A percentile compares a stretch with the other conserved stretches of the same genome.
These are phyloP conservation scores for Syncephalastrum contaminatum DNA, from an alignment of 371 early-diverging fungal genomes.

Conservation along the genomic window DNA sequence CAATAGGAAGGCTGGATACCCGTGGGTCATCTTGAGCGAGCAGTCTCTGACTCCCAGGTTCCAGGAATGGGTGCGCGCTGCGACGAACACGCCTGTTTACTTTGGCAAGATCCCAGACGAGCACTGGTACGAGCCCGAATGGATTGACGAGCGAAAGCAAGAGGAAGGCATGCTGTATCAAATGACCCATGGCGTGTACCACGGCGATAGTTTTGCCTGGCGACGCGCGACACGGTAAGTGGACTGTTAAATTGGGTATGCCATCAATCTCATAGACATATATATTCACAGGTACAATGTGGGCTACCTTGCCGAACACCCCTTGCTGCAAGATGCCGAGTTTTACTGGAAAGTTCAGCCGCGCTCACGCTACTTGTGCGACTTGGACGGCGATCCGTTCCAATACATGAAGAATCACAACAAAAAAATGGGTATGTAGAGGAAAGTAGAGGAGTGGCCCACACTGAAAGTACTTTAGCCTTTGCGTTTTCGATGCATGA, in stretches of 20 bases:
- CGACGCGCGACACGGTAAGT: slow-evolving; percentile 29
- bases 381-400: slow-evolving; percentile 37
- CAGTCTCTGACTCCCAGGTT: slow-evolving; percentile 24
- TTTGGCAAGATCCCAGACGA: slow-evolving; percentile 32
- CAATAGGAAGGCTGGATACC: slow-evolving; percentile 29
- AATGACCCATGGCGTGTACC: slow-evolving; percentile 6
- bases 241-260: too few relatives aligned
- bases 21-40: slow-evolving; percentile 38
- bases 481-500: slow-evolving; percentile 54
- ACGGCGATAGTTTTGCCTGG: slow-evolving; percentile 26
- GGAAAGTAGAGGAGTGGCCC: neutral
- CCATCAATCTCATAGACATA: too few relatives aligned
- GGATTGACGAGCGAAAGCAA: slow-evolving; percentile 29
- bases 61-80: slow-evolving; percentile 14
- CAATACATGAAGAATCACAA: slow-evolving; percentile 23
- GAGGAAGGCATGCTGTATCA: slow-evolving; percentile 18
- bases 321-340: slow-evolving; percentile 31
- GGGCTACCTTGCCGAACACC: slow-evolving; percentile 78
- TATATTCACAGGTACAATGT: slow-evolving; percentile 63
- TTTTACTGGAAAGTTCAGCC: slow-evolving; percentile 46
- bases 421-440: slow-evolving; percentile 59
- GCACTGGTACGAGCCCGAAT: slow-evolving; percentile 36
- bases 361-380: slow-evolving; percentile 32
- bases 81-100: slow-evolving; percentile 18
- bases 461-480: neutral